Base-by-base conservation (phyloP, 2,329 filamentous ascomycete genomes). In the Apiospora malaysiana region DNA sequence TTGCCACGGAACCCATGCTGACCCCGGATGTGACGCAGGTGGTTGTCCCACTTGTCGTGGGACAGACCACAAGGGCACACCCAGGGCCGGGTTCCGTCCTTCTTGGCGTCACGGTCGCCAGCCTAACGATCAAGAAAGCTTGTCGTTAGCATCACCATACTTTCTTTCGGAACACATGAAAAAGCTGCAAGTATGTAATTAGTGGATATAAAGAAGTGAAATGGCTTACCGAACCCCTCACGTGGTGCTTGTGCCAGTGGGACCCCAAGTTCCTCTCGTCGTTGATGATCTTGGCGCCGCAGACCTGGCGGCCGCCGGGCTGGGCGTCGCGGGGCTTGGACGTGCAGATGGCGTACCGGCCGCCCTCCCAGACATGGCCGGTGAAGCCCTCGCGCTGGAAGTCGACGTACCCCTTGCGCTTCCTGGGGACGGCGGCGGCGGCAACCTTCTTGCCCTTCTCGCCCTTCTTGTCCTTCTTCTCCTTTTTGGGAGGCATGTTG, bases 401-500 rank as follows among this genome's bases (percentile, higher is more conserved):
- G 47, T n/a, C 47, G 23, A 51, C n/a, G 47, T 51, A 51, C n/a
- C 23, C 47, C 47, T 51, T 51, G 47, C n/a, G 47, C 47, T 51
- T 51, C 9, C 3, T n/a, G n/a, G n/a, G n/a, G n/a, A n/a, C n/a
- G n/a, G n/a, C n/a, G n/a, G n/a, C n/a, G n/a, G n/a, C n/a, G n/a
- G n/a, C n/a, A n/a, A n/a, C n/a, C n/a, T n/a, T n/a, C n/a, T n/a
- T n/a, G n/a, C n/a, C n/a, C n/a, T n/a, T n/a, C n/a, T n/a, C n/a
- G n/a, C n/a, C n/a, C n/a, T n/a, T n/a, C n/a, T n/a, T 14, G n/a
- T 51, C 14, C 47, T 51, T 51, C 47, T 51, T 51, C 8, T 51
- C 47, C 47, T 51, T 51, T 4, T 10, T 25, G 47, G 23, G 47
- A 51, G 47, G n/a, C 47, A 51, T 51, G 47, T n/a, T 27, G 9